Evolutionary conservation across 2,329 filamentous ascomycete species (phyloP), one percentile per base, ranked within the genome.

Genomic region (Plenodomus tracheiphilus): DNA sequence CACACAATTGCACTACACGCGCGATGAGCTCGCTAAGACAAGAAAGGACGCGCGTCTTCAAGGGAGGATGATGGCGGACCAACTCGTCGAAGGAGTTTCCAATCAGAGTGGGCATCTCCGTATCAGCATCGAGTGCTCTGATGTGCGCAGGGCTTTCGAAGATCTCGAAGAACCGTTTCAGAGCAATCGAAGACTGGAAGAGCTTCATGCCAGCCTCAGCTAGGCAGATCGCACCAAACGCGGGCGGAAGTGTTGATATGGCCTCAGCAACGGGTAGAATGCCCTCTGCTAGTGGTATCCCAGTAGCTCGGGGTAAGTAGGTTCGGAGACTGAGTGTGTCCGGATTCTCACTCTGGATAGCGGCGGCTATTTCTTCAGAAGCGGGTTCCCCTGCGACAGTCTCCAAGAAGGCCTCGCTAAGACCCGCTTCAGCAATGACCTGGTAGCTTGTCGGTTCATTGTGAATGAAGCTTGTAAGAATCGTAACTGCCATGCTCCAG

Each of bases 391-490:
- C 70, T 41, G 81, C 95, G 45, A 97, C 83, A 3, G 92, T 85
- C 70, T 93, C 87, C 13, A 99, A 79, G 49, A 97, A 88, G 43
- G 86, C 89, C 68, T 88, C 88, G 64, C 94, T 92, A 61, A 99
- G 81, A 18, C 91, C 91, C 42, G 94, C 93, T 74, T 99, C 94
- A 13, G 90, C 91, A 57, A 99, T 94, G 19, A 96, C 91, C 21
- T 91, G 88, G 70, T 96, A 99, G 71, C 94, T 99, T 0, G 94
- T 99, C 0, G 94, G 94, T 65, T 99, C 94, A 67, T 97, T 97
- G 74, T 99, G 95, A 63, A 99, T 96, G 72, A 99, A 99, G 62
- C 91, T 93, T 66, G 90, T 94, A 42, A 99, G 78, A 47, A 97
- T 93, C 46, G 87, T 92, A 53, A 96, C 90, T 6, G 91, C 88